Evolutionary conservation across 2,329 filamentous ascomycete species (phyloP).

Genomic region (Hypoxylon sp.): DNA sequence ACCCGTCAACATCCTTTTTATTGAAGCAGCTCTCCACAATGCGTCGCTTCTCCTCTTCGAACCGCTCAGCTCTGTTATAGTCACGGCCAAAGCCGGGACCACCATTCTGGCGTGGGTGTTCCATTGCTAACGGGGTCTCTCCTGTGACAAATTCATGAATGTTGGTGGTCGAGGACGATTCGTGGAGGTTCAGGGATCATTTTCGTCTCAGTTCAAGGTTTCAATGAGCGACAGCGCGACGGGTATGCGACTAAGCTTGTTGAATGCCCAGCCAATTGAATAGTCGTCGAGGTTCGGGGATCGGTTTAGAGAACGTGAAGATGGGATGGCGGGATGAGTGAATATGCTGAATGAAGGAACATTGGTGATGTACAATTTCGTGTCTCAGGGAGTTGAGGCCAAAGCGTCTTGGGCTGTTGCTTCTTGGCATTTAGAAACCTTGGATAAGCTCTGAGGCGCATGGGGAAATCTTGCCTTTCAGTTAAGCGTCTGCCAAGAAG

Average conservation of each 20-base stretch:
- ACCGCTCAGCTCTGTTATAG: constrained; percentile 78
- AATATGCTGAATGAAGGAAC: constrained; percentile 35
- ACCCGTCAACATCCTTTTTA: constrained; percentile 89
- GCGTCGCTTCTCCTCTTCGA: constrained; percentile 95
- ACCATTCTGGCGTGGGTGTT: constrained; percentile 53
- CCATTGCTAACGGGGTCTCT: constrained; percentile 48
- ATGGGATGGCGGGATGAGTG: constrained; percentile 22
- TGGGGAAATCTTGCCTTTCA: neutral
- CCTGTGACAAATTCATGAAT: constrained; percentile 51
- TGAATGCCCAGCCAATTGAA: constrained; percentile 18
- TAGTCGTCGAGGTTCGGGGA: neutral
- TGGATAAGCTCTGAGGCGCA: constrained; percentile 14
- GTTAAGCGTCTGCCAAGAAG: neutral
- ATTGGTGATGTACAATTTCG: constrained; percentile 33
- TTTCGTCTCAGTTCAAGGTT: constrained; percentile 38
- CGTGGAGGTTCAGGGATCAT: constrained; percentile 51
- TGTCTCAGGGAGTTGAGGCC: constrained; percentile 43
- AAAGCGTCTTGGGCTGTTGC: constrained; percentile 32
- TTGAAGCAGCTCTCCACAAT: constrained; percentile 96
- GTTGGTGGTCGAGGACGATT: constrained; percentile 41
- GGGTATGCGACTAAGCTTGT: constrained; percentile 24
- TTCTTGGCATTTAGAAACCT: constrained; percentile 33
- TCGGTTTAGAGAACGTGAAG: constrained; percentile 21
- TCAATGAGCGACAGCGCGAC: constrained; percentile 10
- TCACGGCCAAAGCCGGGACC: constrained; percentile 56